Base-by-base conservation (phyloP, 495 filamentous ascomycete genomes). In the Geoglossum glabrum region DNA sequence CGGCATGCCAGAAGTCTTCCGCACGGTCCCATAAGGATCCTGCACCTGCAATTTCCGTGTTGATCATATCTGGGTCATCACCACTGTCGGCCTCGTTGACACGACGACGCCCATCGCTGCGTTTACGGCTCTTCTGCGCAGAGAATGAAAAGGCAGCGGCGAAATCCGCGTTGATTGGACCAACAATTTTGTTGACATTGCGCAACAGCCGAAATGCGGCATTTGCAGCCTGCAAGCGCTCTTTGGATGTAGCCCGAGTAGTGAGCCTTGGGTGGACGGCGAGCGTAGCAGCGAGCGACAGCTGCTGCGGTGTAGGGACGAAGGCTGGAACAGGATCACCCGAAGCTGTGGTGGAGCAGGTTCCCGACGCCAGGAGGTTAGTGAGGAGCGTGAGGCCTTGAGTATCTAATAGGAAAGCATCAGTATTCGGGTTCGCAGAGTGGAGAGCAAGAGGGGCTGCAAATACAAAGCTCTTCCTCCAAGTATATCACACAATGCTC, bases 1-100 rank as follows among this genome's bases (percentile, higher is more conserved):
- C 80, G 0, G 84, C 76, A 43, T 84, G 78, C 87, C 93, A 98
- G 61, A 97, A 90, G 64, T 94, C 86, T 27, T 84, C 79, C 0
- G 82, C 86, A 21, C 78, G 74, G 17, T 70, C 67, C 79, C 85
- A 94, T 6, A 96, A 52, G 1, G 85, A 79, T 10, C 79, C 78
- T n/a, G 74, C 69, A 25, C 78, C 75, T 0, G 79, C 82, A 28
- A 90, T 68, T 0, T 76, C 72, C 17, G 75, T 68, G 25, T 74
- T 63, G 8, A 78, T 70, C 30, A 71, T 74, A 13, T 72, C 74
- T 3, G 67, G 65, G 57, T 71, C 64, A 15, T 71, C 66, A 19
- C 19, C 49, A 30, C 49, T 21, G 17, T 45, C 64, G 0, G 64
- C 64, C 13, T 47, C 34, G n/a, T 65, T 62, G 13, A 61, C 64